These are phyloP conservation scores for Flaveria bidentis DNA, from an alignment of 129 eudicot species.

Conservation along the genomic window DNA sequence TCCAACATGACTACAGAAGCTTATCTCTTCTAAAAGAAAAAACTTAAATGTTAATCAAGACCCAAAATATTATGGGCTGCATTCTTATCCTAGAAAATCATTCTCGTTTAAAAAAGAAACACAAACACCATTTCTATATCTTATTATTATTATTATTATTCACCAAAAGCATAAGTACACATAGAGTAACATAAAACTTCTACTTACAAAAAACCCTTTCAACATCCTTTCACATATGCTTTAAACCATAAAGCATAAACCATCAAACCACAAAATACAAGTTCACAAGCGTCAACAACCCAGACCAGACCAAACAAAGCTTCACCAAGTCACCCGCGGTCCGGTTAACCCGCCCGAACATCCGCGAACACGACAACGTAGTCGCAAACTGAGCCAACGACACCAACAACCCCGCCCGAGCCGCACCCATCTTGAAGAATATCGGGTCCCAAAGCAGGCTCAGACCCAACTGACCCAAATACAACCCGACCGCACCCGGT, in stretches of 20 bases:
- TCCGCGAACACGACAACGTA: constrained; percentile 44
- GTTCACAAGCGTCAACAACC: constrained; percentile 56
- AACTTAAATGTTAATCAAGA: too few relatives aligned
- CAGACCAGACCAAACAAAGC: constrained; percentile 72
- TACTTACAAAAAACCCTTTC: background rate
- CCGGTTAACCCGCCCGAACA: constrained; percentile 54
- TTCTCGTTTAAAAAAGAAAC: too few relatives aligned
- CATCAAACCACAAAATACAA: constrained; percentile 43
- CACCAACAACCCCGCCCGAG: constrained; percentile 51
- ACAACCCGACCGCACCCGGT: constrained; percentile 50
- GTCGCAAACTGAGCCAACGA: constrained; percentile 54
- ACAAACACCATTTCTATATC: background rate
- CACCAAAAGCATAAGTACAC: background rate
- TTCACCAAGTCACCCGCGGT: constrained; percentile 75
- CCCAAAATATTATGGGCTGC: too few relatives aligned
- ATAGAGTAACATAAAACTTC: background rate
- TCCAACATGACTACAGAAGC: too few relatives aligned
- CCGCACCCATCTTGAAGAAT: constrained; percentile 56
- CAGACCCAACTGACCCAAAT: constrained; percentile 58
- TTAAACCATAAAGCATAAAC: background rate
- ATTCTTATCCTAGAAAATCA: too few relatives aligned
- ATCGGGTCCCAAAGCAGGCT: constrained; percentile 77
- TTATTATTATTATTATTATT: background rate
- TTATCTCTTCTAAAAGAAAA: too few relatives aligned
- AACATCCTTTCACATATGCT: background rate